Evolutionary conservation across 148 eudicot genomes (phyloP), one percentile per base, ranked within the genome.

Genomic region (Polygonum aviculare): DNA sequence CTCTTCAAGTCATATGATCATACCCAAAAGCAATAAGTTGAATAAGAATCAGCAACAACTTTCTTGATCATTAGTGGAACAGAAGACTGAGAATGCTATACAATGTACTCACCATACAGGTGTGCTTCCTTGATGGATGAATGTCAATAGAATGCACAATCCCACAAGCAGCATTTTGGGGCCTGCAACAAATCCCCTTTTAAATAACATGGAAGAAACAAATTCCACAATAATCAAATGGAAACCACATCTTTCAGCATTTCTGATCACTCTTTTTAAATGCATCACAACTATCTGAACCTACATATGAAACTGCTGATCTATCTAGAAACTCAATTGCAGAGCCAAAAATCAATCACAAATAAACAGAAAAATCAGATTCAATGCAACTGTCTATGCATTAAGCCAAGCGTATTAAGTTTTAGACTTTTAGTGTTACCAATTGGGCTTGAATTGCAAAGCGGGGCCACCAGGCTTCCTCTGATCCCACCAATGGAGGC

Each of bases 401-500:
- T n/a, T n/a, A n/a, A n/a, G n/a, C n/a, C n/a, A n/a, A n/a, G n/a
- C n/a, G n/a, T n/a, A n/a, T n/a, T n/a, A n/a, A 69, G 15, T 26
- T 26, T 12, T 33, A 2, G 35, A n/a, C n/a, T 38, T 10, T 16
- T 1, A 33, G 31, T 14, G 84, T 80, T 75, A 91, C 97, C 94
- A 90, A 51, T 86, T 78, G 2, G 77, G 86, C 85, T 94, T 91
- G 77, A 94, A 88, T 74, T 82, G 89, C 74, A 90, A 74, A 51
- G 78, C 89, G 10, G 98, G 89, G 10, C 86, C 90, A 26, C 93
- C 97, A 14, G 86, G 80, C 78, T 88, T 90, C 79, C 98, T 79
- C 70, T 77, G 85, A 84, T 94, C 98, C 98, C 98, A 94, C 98
- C 93, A 94, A 76, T 91, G 95, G 55, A 94, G 77, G 41, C 89